Percentiles rank a stretch among this genome's conserved stretches.
phyloP scores from a whole-genome alignment of 2,329 filamentous ascomycete genomes.

The Didymella sp. region DNA sequence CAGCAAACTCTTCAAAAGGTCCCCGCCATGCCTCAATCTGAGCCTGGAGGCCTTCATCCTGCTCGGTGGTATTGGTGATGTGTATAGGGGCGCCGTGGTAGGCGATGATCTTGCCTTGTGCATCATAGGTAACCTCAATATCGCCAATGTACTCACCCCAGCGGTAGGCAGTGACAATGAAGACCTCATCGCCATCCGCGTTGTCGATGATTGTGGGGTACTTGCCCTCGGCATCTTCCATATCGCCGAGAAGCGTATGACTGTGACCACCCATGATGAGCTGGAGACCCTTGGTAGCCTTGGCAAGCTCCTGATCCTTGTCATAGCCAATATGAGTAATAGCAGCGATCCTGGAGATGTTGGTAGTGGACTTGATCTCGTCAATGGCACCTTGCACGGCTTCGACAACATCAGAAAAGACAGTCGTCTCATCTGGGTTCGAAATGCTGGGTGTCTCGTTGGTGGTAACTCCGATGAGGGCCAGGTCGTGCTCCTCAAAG shows the following conservation, averaged over 20 bases:
- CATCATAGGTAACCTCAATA: constrained; percentile 70
- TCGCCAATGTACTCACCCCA: constrained; percentile 74
- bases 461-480: constrained; percentile 70
- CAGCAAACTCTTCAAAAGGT: constrained; percentile 67
- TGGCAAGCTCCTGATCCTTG: constrained; percentile 66
- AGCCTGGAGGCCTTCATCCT: constrained; percentile 64
- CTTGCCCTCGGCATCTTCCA: constrained; percentile 63
- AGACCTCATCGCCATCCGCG: constrained; percentile 69
- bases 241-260: constrained; percentile 65
- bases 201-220: constrained; percentile 71
- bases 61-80: constrained; percentile 65
- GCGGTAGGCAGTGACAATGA: constrained; percentile 71
- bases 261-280: constrained; percentile 71
- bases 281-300: constrained; percentile 67
- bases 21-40: constrained; percentile 66
- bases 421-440: constrained; percentile 64
- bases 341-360: constrained; percentile 69
- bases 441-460: constrained; percentile 65
- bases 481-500: constrained; percentile 66
- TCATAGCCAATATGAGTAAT: constrained; percentile 73
- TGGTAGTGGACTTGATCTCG: constrained; percentile 66
- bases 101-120: constrained; percentile 65
- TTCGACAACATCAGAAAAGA: constrained; percentile 64
- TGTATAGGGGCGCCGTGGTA: constrained; percentile 71
- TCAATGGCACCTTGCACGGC: constrained; percentile 68